These are phyloP conservation scores for Nicotiana sylvestris DNA, from an alignment of 257 asterid genomes.

Conservation along the genomic window DNA sequence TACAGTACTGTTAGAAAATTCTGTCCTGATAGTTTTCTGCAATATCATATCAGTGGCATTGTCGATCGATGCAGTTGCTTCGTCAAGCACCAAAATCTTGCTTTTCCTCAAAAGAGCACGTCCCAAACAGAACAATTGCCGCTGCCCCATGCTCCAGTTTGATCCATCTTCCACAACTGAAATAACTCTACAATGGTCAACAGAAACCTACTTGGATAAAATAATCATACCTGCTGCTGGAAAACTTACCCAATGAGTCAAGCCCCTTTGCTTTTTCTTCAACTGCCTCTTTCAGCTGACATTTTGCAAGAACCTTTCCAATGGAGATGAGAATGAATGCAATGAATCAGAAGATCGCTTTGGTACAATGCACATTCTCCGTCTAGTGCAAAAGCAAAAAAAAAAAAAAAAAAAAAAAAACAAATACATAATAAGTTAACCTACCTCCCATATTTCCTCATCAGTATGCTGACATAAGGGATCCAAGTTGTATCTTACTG, in stretches of 20 bases:
- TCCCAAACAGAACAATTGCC: conserved; percentile 84
- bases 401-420: background rate
- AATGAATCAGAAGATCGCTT: background rate
- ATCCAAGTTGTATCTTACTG: conserved; percentile 87
- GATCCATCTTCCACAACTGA: conserved; percentile 92
- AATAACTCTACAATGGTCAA: background rate
- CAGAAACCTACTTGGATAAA: background rate
- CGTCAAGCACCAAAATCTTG: conserved; percentile 82
- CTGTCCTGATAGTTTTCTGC: conserved; percentile 82
- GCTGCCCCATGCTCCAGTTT: conserved; percentile 98
- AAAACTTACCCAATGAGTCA: conserved; percentile 64
- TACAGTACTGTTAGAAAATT: conserved; percentile 75
- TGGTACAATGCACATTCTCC: background rate
- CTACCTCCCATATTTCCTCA: conserved; percentile 84
- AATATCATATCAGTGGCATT: conserved; percentile 81
- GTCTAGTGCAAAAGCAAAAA: background rate
- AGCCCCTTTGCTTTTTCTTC: conserved; percentile 73
- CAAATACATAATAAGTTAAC: background rate
- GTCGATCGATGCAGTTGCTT: conserved; percentile 96
- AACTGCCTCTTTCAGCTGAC: conserved; percentile 80
- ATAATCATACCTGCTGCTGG: background rate
- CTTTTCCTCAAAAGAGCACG: conserved; percentile 78
- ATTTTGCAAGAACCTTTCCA: conserved; percentile 69
- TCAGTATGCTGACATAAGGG: conserved; percentile 77
- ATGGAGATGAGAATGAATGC: background rate